These are phyloP conservation scores for Blastobotrys terrestris DNA, from an alignment of 805 yeast genomes.

Conservation along the genomic window DNA sequence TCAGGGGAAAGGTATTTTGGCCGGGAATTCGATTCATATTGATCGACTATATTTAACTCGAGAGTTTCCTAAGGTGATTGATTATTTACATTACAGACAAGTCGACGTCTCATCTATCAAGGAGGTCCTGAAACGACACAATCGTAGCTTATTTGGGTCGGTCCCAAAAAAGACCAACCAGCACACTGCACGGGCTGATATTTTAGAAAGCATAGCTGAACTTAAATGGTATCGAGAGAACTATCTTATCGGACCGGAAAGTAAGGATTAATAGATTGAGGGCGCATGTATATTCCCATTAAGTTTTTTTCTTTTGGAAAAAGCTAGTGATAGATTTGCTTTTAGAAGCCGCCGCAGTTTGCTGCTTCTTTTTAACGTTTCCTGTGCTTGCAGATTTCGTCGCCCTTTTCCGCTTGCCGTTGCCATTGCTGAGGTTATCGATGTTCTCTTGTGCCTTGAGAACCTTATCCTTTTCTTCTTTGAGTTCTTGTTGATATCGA, in stretches of 20 bases:
- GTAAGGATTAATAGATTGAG: no score
- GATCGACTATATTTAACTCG: conserved; percentile 77
- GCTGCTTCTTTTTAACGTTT: conserved; percentile 6
- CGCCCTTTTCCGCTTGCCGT: conserved; percentile 2
- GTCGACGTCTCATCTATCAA: conserved; percentile 84
- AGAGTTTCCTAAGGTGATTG: conserved; percentile 69
- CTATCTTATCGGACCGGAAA: conserved; percentile 37
- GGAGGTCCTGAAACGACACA: conserved; percentile 77
- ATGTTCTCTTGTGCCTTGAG: conserved; percentile 10
- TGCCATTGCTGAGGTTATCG: no score
- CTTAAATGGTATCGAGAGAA: conserved; percentile 68
- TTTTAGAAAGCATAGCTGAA: conserved; percentile 81
- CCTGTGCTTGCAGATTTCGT: conserved; percentile 10
- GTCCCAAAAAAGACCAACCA: conserved; percentile 59
- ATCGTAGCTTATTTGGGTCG: conserved; percentile 49
- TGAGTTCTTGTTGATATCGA: conserved; percentile 14
- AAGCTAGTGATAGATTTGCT: conserved; percentile 29
- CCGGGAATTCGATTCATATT: conserved; percentile 91
- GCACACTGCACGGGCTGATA: conserved; percentile 89
- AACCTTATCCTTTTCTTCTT: conserved; percentile 16
- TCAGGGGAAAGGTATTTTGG: conserved; percentile 59
- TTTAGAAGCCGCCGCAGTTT: conserved; percentile 10
- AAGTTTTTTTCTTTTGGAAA: conserved; percentile 23
- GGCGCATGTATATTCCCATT: not conserved
- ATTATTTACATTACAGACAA: conserved; percentile 63